Base-by-base conservation (phyloP, 164 flowering plant species). In the Magnolia sinica region DNA sequence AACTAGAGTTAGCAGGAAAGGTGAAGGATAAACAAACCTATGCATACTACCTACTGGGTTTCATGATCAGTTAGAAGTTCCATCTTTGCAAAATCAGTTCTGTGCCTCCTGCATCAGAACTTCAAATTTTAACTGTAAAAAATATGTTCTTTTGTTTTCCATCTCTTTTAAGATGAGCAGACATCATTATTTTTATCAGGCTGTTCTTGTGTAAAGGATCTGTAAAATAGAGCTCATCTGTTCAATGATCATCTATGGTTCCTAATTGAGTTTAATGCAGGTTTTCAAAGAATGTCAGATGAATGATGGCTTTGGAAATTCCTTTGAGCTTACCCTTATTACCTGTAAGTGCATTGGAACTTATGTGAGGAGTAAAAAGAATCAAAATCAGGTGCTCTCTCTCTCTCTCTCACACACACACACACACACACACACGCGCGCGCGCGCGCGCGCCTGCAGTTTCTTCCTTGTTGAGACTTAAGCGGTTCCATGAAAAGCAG, bases 331-430 rank as follows among this genome's bases (percentile, higher is more conserved):
- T 27, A 83, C 90, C 66, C 90, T 94, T 79, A 75, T 89, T 78
- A 83, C 94, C 72, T 87, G 91, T 88, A 96, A 94, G 78, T 92
- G 97, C 79, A 91, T 94, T 76, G 91, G 96, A 77, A 98, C 98
- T 76, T 94, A 94, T 85, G 98, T 95, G 76, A 87, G 80, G 74
- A 92, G 86, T 88, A 96, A 96, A 76, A 96, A 87, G 85, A 92
- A 92, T 79, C 98, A 94, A 76, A 96, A 96, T 81, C 98, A 96
- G 98, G 99, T 74, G 45, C 52, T 27, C 10, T 67, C 76, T 49
- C 22, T 45, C 10, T 74, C 61, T 55, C 16, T 2, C 61, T 2
- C 61, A 8, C 61, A 8, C 61, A 8, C 61, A 8, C 61, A 8
- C 61, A 7, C 61, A 55, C 61, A 55, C 61, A 14, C 61, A 55